Conservation (phyloP, 345 rosid species). For the Populus nigra region DNA sequence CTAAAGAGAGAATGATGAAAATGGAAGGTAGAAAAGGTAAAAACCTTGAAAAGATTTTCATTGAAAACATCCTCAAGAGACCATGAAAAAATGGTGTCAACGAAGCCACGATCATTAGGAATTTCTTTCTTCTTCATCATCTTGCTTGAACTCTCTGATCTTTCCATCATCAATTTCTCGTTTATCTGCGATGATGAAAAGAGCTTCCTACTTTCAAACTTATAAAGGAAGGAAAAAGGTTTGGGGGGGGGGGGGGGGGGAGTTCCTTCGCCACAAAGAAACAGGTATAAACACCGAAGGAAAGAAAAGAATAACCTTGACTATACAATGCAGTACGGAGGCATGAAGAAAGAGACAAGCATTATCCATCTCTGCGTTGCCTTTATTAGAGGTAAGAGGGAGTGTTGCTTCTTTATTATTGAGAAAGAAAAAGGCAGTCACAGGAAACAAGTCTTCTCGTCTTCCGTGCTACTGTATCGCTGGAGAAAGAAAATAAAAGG, state of each 20-base stretch:
- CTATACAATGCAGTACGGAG: background rate
- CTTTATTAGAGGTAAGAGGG: background rate
- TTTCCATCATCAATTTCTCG: background rate
- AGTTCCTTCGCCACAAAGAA: background rate
- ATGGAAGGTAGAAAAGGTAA: background rate
- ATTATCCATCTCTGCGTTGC: background rate
- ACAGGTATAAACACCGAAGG: background rate
- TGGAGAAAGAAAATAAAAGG: background rate
- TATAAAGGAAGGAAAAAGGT: background rate
- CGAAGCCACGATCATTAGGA: background rate
- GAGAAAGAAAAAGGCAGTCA: background rate
- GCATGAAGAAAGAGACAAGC: background rate
- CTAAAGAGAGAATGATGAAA: background rate
- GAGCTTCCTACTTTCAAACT: background rate
- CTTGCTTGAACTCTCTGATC: background rate
- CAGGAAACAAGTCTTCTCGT: background rate
- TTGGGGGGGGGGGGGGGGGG: too few relatives aligned
- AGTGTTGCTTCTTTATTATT: background rate
- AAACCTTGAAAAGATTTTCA: slow-evolving; percentile 33
- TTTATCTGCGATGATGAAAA: background rate
- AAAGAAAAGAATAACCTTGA: background rate
- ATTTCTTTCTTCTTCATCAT: background rate
- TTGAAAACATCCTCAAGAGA: slow-evolving; percentile 34
- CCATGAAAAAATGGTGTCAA: slow-evolving; percentile 22
- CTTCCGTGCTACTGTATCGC: background rate